phyloP scores from a whole-genome alignment of 2,329 filamentous ascomycete species.

The Aspergillus sp. region DNA sequence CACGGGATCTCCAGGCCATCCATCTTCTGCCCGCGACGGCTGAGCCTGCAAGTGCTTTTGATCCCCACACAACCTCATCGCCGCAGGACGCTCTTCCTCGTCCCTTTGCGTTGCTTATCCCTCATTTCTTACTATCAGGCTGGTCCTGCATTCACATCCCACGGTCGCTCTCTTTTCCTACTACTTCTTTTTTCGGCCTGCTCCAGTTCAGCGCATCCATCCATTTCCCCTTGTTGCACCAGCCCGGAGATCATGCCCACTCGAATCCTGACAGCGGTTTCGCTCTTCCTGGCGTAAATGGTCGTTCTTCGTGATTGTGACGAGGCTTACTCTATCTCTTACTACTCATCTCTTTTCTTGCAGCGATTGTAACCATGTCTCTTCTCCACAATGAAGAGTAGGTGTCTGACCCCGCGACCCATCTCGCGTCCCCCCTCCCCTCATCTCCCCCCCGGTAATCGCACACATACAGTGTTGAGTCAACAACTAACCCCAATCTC shows the following conservation, averaged over 20 bases:
- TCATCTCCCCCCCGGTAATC: neutral
- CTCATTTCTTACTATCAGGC: slow-evolving; percentile 26
- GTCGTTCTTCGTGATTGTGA: slow-evolving; percentile 8
- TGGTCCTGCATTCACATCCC: slow-evolving; percentile 33
- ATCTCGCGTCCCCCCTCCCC: neutral
- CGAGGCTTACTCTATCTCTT: neutral
- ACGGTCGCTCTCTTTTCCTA: slow-evolving; percentile 14
- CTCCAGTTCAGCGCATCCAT: slow-evolving; percentile 14
- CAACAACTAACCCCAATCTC: slow-evolving; percentile 18
- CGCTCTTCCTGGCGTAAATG: slow-evolving; percentile 6
- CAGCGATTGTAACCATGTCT: slow-evolving; percentile 41
- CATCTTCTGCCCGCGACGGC: neutral
- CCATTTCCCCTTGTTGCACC: slow-evolving; percentile 15
- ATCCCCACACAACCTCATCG: slow-evolving; percentile 4
- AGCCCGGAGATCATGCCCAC: slow-evolving; percentile 12
- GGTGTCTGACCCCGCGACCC: slow-evolving; percentile 22
- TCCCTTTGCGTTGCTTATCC: neutral
- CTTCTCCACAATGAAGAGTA: slow-evolving; percentile 56
- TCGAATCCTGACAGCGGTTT: slow-evolving; percentile 9
- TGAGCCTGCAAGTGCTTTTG: slow-evolving; percentile 5
- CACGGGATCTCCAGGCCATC: slow-evolving; percentile 9
- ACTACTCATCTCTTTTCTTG: neutral
- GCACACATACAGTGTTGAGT: neutral
- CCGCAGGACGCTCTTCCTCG: neutral
- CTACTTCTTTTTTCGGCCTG: slow-evolving; percentile 6